Evolutionary conservation across 179 eudicot genomes (phyloP).

Genomic region (Patellifolia procumbens): DNA sequence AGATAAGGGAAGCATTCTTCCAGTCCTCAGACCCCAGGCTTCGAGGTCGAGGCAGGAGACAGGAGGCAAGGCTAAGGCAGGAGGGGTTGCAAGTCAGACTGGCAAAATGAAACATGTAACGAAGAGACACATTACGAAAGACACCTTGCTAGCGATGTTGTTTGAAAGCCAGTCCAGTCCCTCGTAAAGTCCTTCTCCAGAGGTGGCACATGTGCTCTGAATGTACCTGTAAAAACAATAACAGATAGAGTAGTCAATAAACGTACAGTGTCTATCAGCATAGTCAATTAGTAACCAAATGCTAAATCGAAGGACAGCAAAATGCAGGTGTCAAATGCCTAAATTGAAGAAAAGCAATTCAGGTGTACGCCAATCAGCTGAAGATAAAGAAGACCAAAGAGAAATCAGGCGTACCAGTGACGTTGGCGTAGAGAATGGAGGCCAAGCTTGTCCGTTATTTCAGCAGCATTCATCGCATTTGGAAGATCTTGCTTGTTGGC

Average conservation of each 20-base stretch:
- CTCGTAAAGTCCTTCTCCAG: slow-evolving; percentile 41
- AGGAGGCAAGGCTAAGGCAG: no score
- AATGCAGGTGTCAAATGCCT: no score
- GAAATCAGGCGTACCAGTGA: slow-evolving; percentile 28
- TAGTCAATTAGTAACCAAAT: not conserved
- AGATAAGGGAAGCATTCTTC: not conserved
- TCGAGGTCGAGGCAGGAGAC: not conserved
- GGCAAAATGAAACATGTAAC: not conserved
- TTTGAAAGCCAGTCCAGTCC: slow-evolving; percentile 45
- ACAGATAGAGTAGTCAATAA: not conserved
- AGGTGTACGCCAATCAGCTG: not conserved
- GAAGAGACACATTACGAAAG: not conserved
- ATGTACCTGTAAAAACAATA: slow-evolving; percentile 29
- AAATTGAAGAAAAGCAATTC: not conserved
- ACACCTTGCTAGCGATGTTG: slow-evolving; percentile 44
- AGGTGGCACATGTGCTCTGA: slow-evolving; percentile 41
- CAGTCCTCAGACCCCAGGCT: not conserved
- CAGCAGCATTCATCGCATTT: slow-evolving; percentile 41
- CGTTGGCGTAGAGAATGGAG: slow-evolving; percentile 42
- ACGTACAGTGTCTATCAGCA: not conserved
- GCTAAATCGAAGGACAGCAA: no score
- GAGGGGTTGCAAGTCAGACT: not conserved
- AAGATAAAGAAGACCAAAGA: not conserved
- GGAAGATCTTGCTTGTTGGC: slow-evolving; percentile 44
- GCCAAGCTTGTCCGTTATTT: slow-evolving; percentile 38